Evolutionary conservation across 1,284 basidiomycete genomes (phyloP).

Genomic region (Marasmius tenuissimus): DNA sequence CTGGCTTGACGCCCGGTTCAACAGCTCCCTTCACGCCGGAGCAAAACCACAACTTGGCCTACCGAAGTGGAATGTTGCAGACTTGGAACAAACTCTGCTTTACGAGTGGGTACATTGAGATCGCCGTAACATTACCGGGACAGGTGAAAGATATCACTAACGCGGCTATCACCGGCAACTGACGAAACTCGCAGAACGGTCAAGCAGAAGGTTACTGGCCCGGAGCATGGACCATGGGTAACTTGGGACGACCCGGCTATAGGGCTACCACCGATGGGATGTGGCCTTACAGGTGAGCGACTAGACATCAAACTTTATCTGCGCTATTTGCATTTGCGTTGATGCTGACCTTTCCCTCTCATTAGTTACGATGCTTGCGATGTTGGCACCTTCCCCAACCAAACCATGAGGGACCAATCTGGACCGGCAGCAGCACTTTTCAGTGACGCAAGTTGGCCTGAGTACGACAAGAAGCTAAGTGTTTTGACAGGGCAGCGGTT

Average conservation of each 20-base stretch:
- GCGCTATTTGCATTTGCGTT: background rate
- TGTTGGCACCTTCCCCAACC: constrained; percentile 78
- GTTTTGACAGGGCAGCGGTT: constrained; percentile 69
- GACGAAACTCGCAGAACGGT: constrained; percentile 18
- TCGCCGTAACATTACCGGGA: constrained; percentile 28
- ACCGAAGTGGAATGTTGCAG: constrained; percentile 67
- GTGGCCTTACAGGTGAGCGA: constrained; percentile 57
- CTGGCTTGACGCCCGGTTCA: constrained; percentile 18
- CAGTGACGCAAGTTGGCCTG: constrained; percentile 41
- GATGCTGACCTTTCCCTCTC: constrained; percentile 23
- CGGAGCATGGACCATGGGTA: constrained; percentile 87
- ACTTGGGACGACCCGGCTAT: constrained; percentile 82
- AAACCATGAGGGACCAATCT: constrained; percentile 51
- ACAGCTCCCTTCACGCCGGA: constrained; percentile 41
- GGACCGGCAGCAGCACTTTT: constrained; percentile 56
- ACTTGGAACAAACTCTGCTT: constrained; percentile 91
- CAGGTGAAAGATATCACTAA: background rate
- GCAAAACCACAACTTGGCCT: constrained; percentile 64
- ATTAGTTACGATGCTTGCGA: constrained; percentile 69
- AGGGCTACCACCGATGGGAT: constrained; percentile 79
- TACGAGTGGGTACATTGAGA: constrained; percentile 64
- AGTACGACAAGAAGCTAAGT: constrained; percentile 51
- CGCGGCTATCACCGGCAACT: constrained; percentile 39
- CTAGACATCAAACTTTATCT: constrained; percentile 25
- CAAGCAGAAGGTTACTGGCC: constrained; percentile 51